Percentiles rank a stretch among this genome's conserved stretches.
Evolutionary conservation across 257 asterid species (phyloP).

Genomic region (Gardenia jasminoides): DNA sequence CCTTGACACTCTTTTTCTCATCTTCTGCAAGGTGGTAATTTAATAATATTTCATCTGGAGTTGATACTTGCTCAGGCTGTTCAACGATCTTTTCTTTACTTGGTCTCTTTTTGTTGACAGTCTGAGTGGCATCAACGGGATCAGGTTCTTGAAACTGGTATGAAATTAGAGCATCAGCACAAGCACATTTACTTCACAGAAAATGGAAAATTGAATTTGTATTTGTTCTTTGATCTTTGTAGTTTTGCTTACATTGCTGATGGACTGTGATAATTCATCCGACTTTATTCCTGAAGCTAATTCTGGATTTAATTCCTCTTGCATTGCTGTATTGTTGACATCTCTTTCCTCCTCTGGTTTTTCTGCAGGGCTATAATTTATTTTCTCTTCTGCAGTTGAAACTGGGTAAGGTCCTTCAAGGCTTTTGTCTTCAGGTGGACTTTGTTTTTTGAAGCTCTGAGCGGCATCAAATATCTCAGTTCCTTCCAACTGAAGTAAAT

Average conservation of each 20-base stretch:
- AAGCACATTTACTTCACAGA: background rate
- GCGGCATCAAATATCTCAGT: background rate
- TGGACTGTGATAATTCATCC: background rate
- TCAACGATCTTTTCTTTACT: constrained; percentile 2
- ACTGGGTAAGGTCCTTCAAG: background rate
- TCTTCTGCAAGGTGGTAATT: constrained; percentile 2
- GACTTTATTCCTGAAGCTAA: background rate
- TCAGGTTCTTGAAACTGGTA: constrained; percentile 8
- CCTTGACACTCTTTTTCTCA: constrained; percentile 3
- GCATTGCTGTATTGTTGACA: background rate
- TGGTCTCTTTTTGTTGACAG: background rate
- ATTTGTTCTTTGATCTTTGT: background rate
- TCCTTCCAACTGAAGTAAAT: background rate
- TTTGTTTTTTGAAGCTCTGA: background rate
- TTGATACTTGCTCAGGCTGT: constrained; percentile 1
- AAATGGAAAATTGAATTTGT: background rate
- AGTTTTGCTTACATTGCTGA: background rate
- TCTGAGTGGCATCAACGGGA: constrained; percentile 7
- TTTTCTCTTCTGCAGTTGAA: background rate
- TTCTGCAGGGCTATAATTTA: background rate
- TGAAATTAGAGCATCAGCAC: background rate
- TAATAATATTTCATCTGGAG: constrained; percentile 1
- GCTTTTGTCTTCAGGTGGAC: background rate
- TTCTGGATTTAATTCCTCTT: background rate
- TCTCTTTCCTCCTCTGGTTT: background rate